Evolutionary conservation across 2,329 filamentous ascomycete genomes (phyloP).

Genomic region (Fusarium coicis): DNA sequence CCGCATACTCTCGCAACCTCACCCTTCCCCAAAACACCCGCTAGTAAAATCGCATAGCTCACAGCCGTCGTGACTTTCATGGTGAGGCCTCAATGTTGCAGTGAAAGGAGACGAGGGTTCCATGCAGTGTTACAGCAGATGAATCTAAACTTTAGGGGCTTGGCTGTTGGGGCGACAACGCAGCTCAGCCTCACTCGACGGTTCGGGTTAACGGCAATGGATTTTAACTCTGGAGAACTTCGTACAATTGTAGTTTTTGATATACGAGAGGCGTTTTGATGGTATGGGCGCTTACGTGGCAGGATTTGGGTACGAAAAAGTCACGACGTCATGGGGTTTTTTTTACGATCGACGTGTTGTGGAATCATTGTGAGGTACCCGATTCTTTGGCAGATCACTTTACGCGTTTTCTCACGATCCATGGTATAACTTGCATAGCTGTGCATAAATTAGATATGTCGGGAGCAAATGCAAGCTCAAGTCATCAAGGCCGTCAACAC

Average conservation of each 20-base stretch:
- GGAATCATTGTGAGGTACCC: background rate
- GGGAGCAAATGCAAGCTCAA: background rate
- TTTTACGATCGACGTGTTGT: background rate
- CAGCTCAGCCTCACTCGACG: background rate
- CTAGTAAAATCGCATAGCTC: fast-evolving
- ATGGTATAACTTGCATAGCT: background rate
- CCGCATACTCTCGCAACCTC: slow-evolving; percentile 4
- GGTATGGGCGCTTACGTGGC: slow-evolving; percentile 20
- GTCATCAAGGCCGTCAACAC: background rate
- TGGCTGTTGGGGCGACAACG: slow-evolving; percentile 27
- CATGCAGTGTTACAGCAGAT: background rate
- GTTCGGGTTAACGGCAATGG: background rate
- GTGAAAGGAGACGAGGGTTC: background rate
- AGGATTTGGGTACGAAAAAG: background rate
- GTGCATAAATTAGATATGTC: background rate
- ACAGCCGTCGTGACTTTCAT: slow-evolving; percentile 2
- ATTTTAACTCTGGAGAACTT: background rate
- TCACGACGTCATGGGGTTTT: slow-evolving; percentile 20
- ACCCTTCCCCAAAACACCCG: background rate
- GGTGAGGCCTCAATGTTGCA: background rate
- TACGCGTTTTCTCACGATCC: background rate
- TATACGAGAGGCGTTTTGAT: background rate
- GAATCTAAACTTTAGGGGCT: background rate
- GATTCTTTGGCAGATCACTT: background rate
- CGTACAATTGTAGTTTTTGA: background rate